These are phyloP conservation scores for Brassica juncea DNA, from an alignment of 345 rosid species.

Conservation along the genomic window DNA sequence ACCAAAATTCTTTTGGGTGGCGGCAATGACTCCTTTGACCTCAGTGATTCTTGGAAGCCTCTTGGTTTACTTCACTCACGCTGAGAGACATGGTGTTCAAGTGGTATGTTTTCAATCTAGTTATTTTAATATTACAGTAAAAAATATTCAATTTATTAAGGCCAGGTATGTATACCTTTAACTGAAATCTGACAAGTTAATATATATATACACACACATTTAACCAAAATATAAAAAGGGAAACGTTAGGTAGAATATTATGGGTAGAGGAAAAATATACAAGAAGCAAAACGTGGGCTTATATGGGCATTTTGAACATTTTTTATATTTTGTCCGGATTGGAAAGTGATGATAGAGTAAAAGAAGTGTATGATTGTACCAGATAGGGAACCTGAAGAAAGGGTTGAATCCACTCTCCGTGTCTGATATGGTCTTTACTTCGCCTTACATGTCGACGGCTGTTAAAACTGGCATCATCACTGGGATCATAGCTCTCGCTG, in stretches of 20 bases:
- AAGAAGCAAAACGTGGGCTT: conserved; percentile 26
- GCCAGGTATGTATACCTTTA: neutral
- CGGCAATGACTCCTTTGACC: conserved; percentile 89
- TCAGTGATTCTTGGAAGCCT: conserved; percentile 84
- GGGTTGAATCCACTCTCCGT: conserved; percentile 81
- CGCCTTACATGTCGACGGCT: conserved; percentile 61
- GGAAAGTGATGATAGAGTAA: conserved; percentile 15
- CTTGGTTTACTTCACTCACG: conserved; percentile 78
- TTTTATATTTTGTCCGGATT: conserved; percentile 3
- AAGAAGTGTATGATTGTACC: conserved; percentile 33
- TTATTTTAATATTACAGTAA: neutral
- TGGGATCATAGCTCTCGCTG: conserved; percentile 92
- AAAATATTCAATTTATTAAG: neutral
- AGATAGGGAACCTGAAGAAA: conserved; percentile 84
- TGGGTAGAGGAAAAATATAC: conserved; percentile 23
- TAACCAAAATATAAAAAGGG: neutral
- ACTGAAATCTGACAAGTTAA: neutral
- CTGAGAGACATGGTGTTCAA: conserved; percentile 92
- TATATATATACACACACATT: neutral
- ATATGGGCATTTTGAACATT: neutral
- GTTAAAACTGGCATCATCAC: conserved; percentile 79
- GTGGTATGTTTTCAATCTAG: conserved; percentile 53
- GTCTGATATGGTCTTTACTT: conserved; percentile 65
- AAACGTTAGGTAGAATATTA: conserved; percentile 17
- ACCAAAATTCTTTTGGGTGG: conserved; percentile 78